Conservation (phyloP, 306 rosid species). For the Oxytropis ochrocephala region DNA sequence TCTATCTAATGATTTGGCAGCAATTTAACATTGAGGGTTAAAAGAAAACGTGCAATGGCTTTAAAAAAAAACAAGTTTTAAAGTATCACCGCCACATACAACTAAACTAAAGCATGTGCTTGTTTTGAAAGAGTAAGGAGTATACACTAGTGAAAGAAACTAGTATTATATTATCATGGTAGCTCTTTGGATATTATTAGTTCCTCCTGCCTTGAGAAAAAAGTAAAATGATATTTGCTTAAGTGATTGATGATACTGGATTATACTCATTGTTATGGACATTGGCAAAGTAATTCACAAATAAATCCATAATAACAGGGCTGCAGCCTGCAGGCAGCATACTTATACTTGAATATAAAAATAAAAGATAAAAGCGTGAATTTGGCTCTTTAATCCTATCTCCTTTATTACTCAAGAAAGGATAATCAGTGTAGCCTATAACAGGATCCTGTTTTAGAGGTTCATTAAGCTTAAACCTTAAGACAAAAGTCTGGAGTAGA, state of each 20-base stretch:
- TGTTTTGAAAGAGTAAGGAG: no score
- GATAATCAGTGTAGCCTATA: conserved; percentile 78
- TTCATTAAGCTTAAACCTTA: conserved; percentile 57
- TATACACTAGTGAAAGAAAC: no score
- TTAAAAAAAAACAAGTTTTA: no score
- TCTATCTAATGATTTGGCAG: no score
- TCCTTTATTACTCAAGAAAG: conserved; percentile 39
- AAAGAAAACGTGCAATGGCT: no score
- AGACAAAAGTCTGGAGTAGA: conserved; percentile 71
- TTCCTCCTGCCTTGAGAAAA: neutral
- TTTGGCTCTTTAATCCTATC: neutral
- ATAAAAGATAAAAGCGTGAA: conserved; percentile 41
- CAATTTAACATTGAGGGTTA: no score
- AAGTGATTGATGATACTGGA: neutral
- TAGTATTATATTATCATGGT: neutral
- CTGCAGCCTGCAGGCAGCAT: no score
- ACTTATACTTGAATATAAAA: neutral
- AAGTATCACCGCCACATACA: no score
- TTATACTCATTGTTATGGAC: neutral
- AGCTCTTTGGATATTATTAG: neutral
- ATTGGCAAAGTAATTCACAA: neutral
- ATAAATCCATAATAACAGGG: neutral
- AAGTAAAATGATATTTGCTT: neutral
- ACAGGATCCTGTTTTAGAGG: conserved; percentile 73
- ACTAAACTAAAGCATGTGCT: no score